Base-by-base conservation (phyloP, 2,329 filamentous ascomycete species). In the Stagonosporopsis cucurbitacearum region DNA sequence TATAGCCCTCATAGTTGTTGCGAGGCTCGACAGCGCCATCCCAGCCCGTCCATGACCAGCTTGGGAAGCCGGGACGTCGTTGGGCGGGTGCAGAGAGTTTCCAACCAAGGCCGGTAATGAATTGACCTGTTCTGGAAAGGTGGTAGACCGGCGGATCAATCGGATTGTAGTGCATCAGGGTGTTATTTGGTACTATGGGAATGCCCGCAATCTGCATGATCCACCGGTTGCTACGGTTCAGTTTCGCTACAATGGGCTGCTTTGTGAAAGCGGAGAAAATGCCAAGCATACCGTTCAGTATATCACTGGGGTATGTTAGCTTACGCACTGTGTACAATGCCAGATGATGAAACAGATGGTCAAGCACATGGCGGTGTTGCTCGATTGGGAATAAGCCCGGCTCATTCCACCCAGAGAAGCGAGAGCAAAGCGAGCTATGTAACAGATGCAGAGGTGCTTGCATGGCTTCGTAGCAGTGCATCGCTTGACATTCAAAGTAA, bases 11-110 rank as follows among this genome's bases (percentile, higher is more conserved):
- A 13, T 33, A 35, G 19, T 45, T 12, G n/a, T 45, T 45, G 19
- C 42, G 43, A 36, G 30, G 43, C 43, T 17, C 15, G 8, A 47
- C 33, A 11, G 19, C 22, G 11, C 44, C 33, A n/a, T 37, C 19
- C 22, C 44, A 37, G 4, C 33, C 44, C 13, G 33, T 19, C 32
- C 44, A 47, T 20, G 44, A 47, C 44, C 44, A 47, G 20, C 44
- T 47, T 37, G 44, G 44, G n/a, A 47, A 47, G 17, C n/a, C 33
- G 6, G 20, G 2, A 7, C 44, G 44, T 28, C 44, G 13, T 33
- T 37, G 8, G 13, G 33, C 32, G 1, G 44, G 44, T 4, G 36
- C 11, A 9, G 11, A 12, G 9, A 47, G 22, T n/a, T 37, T 47
- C 44, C 44, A 47, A n/a, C 22, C 13, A 2, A 47, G n/a, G 5